phyloP scores from a whole-genome alignment of 441 rosid genomes.

The Breynia disticha region DNA sequence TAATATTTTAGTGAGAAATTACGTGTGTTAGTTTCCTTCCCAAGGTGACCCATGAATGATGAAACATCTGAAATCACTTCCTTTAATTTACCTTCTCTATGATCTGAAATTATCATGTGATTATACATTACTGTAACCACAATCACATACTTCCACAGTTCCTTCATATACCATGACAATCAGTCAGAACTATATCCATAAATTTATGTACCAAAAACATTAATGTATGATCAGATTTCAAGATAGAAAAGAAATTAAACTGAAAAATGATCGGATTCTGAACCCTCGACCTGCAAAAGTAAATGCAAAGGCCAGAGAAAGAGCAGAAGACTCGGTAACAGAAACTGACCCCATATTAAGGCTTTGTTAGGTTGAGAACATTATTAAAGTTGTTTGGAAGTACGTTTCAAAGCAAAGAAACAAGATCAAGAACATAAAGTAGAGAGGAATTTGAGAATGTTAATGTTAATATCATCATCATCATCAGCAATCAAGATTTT shows the following conservation, averaged over 20 bases:
- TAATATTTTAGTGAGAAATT: too few species aligned
- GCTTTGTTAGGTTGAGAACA: conserved; percentile 13
- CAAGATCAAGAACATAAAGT: background rate
- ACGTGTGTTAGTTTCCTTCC: conserved; percentile 28
- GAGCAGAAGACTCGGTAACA: conserved; percentile 21
- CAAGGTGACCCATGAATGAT: conserved; percentile 24
- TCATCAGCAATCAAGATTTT: too few species aligned
- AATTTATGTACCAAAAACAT: too few species aligned
- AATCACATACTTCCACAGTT: background rate
- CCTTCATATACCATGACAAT: background rate
- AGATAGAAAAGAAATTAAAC: conserved; percentile 1
- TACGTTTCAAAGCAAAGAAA: conserved; percentile 9
- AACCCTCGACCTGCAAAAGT: conserved; percentile 23
- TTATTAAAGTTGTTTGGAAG: conserved; percentile 17
- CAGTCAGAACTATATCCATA: background rate
- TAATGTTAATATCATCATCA: too few species aligned
- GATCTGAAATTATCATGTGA: conserved; percentile 13
- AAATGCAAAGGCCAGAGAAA: too few species aligned
- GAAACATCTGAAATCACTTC: conserved; percentile 13
- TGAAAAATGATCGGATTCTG: conserved; percentile 12
- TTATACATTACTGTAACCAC: background rate
- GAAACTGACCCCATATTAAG: conserved; percentile 26
- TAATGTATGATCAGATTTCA: background rate
- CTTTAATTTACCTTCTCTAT: conserved; percentile 8
- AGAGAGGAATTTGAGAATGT: too few species aligned